These are phyloP conservation scores for Parsonsia alboflavescens DNA, from an alignment of 257 asterid genomes.

Conservation along the genomic window DNA sequence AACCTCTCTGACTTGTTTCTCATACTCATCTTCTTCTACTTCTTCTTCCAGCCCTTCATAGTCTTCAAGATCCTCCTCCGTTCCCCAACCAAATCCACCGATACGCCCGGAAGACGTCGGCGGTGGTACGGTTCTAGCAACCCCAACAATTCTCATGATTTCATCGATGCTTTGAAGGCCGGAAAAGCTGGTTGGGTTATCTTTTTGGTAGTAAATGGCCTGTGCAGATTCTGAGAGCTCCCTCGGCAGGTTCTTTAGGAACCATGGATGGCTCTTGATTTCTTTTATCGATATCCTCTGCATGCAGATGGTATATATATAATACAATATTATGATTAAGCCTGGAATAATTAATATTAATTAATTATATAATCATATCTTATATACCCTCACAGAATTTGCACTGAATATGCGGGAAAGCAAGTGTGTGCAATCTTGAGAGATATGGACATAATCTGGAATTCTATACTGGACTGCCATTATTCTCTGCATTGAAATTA, in stretches of 20 bases:
- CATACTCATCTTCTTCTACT: conserved; percentile 47
- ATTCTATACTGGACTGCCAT: conserved; percentile 43
- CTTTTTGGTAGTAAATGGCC: conserved; percentile 45
- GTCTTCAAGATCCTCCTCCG: conserved; percentile 40
- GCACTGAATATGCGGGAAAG: conserved; percentile 46
- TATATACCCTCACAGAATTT: conserved; percentile 31
- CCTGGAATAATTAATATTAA: no score
- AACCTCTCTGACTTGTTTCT: conserved; percentile 65
- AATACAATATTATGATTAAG: no score
- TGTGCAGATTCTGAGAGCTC: conserved; percentile 36
- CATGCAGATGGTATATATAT: conserved; percentile 22
- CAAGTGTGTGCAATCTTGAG: conserved; percentile 50
- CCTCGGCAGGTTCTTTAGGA: conserved; percentile 41
- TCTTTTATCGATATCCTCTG: conserved; percentile 63
- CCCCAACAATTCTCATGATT: conserved; percentile 35
- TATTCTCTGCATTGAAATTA: conserved; percentile 36
- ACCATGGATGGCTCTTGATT: conserved; percentile 73
- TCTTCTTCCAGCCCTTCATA: conserved; percentile 27
- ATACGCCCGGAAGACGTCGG: conserved; percentile 50
- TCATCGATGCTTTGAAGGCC: conserved; percentile 37
- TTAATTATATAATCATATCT: no score
- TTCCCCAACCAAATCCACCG: conserved; percentile 69
- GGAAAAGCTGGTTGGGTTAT: conserved; percentile 57
- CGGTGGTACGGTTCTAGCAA: conserved; percentile 39
- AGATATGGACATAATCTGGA: conserved; percentile 49